These are phyloP conservation scores for Heterobasidion irregulare DNA, from an alignment of 1,284 basidiomycete species.

Conservation along the genomic window DNA sequence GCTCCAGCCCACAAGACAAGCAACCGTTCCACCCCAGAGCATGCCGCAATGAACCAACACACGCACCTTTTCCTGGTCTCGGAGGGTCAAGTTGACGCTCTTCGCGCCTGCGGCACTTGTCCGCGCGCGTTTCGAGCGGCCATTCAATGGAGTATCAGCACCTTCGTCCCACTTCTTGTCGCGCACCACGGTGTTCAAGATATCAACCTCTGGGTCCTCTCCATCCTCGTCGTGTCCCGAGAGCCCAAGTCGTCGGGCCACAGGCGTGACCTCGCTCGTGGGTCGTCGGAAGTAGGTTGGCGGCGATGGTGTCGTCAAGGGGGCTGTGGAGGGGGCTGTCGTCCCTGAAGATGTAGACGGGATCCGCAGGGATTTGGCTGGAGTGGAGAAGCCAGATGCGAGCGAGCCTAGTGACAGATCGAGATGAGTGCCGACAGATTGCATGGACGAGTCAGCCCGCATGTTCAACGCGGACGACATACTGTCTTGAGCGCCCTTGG, in stretches of 20 bases:
- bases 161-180: slow-evolving; percentile 41
- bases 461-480: slow-evolving; percentile 27
- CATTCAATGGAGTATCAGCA: slow-evolving; percentile 37
- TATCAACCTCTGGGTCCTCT: slow-evolving; percentile 27
- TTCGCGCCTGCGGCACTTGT: slow-evolving; percentile 40
- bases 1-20: too few relatives aligned
- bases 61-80: slow-evolving; percentile 90
- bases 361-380: slow-evolving; percentile 38
- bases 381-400: slow-evolving; percentile 47
- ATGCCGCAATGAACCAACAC: background rate
- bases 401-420: slow-evolving; percentile 60
- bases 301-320: slow-evolving; percentile 46
- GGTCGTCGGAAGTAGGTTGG: slow-evolving; percentile 17
- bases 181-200: slow-evolving; percentile 46
- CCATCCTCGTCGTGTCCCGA: slow-evolving; percentile 32
- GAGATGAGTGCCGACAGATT: slow-evolving; percentile 33
- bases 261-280: slow-evolving; percentile 21
- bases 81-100: slow-evolving; percentile 68
- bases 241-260: slow-evolving; percentile 19
- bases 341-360: slow-evolving; percentile 44
- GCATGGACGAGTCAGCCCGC: slow-evolving; percentile 27
- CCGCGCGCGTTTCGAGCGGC: slow-evolving; percentile 32
- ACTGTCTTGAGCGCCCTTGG: background rate
- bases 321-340: slow-evolving; percentile 47
- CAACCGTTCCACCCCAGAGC: too few relatives aligned